These are phyloP conservation scores for Geotrichum restrictum DNA, from an alignment of 1,139 yeast genomes.

Conservation along the genomic window DNA sequence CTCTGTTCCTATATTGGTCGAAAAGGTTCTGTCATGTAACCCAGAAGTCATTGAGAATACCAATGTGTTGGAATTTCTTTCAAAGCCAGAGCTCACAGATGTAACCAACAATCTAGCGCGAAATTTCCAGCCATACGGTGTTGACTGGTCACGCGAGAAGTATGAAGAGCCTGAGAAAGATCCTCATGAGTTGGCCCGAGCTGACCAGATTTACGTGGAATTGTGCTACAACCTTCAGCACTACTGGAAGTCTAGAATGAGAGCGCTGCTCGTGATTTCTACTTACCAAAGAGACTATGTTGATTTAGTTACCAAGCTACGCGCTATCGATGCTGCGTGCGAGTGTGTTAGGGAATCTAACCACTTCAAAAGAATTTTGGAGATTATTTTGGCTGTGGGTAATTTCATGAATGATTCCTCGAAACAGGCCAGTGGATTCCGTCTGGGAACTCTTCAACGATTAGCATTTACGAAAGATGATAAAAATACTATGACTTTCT, in stretches of 20 bases:
- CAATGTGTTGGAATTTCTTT: slow-evolving; percentile 78
- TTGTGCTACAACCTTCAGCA: slow-evolving; percentile 70
- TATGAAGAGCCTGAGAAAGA: slow-evolving; percentile 45
- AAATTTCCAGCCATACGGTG: slow-evolving; percentile 68
- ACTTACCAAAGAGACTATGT: slow-evolving; percentile 71
- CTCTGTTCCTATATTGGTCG: slow-evolving; percentile 60
- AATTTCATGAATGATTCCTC: slow-evolving; percentile 86
- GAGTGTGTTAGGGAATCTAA: slow-evolving; percentile 57
- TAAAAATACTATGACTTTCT: slow-evolving; percentile 70
- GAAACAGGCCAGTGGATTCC: slow-evolving; percentile 81
- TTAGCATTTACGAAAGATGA: slow-evolving; percentile 83
- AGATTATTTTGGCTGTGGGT: slow-evolving; percentile 79
- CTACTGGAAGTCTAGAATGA: slow-evolving; percentile 83
- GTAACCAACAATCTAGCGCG: slow-evolving; percentile 63
- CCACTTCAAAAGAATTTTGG: slow-evolving; percentile 62
- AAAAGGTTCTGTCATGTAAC: slow-evolving; percentile 68
- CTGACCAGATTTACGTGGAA: slow-evolving; percentile 76
- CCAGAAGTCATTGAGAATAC: slow-evolving; percentile 60
- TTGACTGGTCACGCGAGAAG: slow-evolving; percentile 45
- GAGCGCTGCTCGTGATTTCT: slow-evolving; percentile 63
- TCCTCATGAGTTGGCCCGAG: slow-evolving; percentile 64
- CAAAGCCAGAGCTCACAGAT: slow-evolving; percentile 65
- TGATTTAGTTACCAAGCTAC: slow-evolving; percentile 62
- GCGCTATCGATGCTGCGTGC: slow-evolving; percentile 64
- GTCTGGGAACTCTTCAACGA: slow-evolving; percentile 74